Base-by-base conservation (phyloP, 2,329 filamentous ascomycete genomes). In the Alternaria sp. region DNA sequence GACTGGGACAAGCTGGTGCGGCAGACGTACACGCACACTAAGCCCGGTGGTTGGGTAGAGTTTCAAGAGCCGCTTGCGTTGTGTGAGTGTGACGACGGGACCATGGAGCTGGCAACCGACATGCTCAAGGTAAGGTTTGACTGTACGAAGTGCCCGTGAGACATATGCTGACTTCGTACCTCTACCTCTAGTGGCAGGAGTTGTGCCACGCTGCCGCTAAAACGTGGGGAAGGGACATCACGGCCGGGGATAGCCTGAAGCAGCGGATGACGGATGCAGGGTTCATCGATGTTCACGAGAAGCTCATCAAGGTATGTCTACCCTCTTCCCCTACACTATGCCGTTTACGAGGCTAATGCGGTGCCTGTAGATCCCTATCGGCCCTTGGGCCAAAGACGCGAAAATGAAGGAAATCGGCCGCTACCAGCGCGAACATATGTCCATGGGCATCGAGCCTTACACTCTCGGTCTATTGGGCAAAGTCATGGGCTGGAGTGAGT, bases 341-440 rank as follows among this genome's bases (percentile, higher is more conserved):
- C 47, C 21, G 28, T 28, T 8, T n/a, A 12, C 36, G 12, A 17
- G 50, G 13, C 63, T 66, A 45, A 71, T 51, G 40, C 30, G 25
- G 36, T 28, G 26, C 10, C 43, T 15, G 11, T 9, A 78, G 76
- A 66, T 79, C 23, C 77, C 77, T 13, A 67, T 78, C 23, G 77
- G 76, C 13, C 72, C 76, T 2, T 86, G 84, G 84, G 79, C 83
- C 6, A 82, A 82, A 54, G 83, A 85, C 53, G 77, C 79, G 1
- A 81, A 81, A 57, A 81, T 84, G 79, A 86, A 85, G 68, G 81
- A 84, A 65, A 80, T 86, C 21, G 84, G 84, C 15, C 75, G 80
- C 26, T 84, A 77, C 58, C 73, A 78, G 64, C 75, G 76, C 46
- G 76, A 79, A 57, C 75, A 78, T 65, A 71, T 79, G 69, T 62